Evolutionary conservation across 192 early-diverging fungal genomes (phyloP).

Genomic region (Phycomyces blakesleeanus): DNA sequence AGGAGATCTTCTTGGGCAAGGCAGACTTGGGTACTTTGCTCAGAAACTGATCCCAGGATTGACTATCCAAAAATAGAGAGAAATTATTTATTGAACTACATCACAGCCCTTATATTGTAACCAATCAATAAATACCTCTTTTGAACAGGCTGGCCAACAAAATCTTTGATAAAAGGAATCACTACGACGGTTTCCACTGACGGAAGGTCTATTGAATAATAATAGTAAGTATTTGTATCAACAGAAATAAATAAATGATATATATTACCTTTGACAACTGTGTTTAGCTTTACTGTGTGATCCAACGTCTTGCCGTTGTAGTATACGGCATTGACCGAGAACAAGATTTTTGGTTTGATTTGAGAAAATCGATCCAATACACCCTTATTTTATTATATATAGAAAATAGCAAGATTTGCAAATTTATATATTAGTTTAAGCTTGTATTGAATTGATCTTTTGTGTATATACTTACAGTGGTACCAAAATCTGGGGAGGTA

Average conservation of each 20-base stretch:
- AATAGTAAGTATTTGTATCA: background rate
- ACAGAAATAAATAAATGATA: no score
- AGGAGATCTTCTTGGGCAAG: conserved; percentile 49
- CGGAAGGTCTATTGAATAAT: conserved; percentile 40
- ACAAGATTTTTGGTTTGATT: conserved; percentile 85
- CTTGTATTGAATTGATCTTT: background rate
- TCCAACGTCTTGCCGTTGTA: conserved; percentile 88
- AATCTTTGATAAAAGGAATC: conserved; percentile 62
- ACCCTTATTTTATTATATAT: conserved; percentile 54
- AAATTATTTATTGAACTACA: background rate
- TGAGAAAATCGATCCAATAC: conserved; percentile 93
- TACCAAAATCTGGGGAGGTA: conserved; percentile 93
- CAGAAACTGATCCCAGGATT: conserved; percentile 51
- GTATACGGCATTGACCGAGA: conserved; percentile 86
- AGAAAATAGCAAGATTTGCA: background rate
- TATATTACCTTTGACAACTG: conserved; percentile 57
- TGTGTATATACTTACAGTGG: conserved; percentile 66
- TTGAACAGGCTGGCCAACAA: conserved; percentile 17
- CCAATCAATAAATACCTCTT: conserved; percentile 21
- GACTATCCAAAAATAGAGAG: conserved; percentile 8
- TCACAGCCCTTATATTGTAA: background rate
- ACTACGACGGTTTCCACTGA: conserved; percentile 74
- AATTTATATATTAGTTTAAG: background rate
- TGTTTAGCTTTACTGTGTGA: conserved; percentile 70
- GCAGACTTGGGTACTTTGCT: conserved; percentile 26